These are phyloP conservation scores for Sutorius australiensis DNA, from an alignment of 768 basidiomycete genomes.

Conservation along the genomic window DNA sequence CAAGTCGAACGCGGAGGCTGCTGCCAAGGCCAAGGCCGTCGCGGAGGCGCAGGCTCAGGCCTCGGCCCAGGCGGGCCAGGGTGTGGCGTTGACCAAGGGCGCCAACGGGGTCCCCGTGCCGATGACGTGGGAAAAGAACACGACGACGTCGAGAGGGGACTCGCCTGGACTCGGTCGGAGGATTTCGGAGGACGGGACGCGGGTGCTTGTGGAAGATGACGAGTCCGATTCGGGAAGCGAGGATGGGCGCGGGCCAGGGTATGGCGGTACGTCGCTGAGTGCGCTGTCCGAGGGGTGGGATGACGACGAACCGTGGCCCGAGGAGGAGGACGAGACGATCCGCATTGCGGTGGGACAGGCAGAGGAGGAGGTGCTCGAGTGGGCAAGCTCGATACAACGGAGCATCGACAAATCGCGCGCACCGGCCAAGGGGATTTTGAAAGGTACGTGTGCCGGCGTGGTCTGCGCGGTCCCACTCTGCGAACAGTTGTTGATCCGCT, in stretches of 20 bases:
- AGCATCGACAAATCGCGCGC: conserved; percentile 61
- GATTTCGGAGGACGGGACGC: conserved; percentile 64
- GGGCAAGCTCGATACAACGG: conserved; percentile 72
- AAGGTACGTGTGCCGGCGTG: conserved; percentile 39
- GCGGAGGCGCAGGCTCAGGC: conserved; percentile 27
- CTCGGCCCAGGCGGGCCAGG: conserved; percentile 22
- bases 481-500: background rate
- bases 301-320: conserved; percentile 76
- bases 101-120: conserved; percentile 40
- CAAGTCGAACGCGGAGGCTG: conserved; percentile 64
- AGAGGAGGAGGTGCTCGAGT: conserved; percentile 63
- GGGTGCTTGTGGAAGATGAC: conserved; percentile 69
- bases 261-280: conserved; percentile 33
- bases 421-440: conserved; percentile 85
- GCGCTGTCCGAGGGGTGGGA: conserved; percentile 67
- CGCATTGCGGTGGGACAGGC: conserved; percentile 30
- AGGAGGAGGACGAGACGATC: conserved; percentile 72
- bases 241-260: conserved; percentile 41
- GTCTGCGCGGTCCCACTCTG: background rate
- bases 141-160: conserved; percentile 50
- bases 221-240: conserved; percentile 51
- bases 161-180: conserved; percentile 43
- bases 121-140: conserved; percentile 81
- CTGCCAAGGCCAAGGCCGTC: conserved; percentile 37
- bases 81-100: conserved; percentile 1